phyloP scores from a whole-genome alignment of 202 grass and related monocot genomes.

The Carex sylvatica region DNA sequence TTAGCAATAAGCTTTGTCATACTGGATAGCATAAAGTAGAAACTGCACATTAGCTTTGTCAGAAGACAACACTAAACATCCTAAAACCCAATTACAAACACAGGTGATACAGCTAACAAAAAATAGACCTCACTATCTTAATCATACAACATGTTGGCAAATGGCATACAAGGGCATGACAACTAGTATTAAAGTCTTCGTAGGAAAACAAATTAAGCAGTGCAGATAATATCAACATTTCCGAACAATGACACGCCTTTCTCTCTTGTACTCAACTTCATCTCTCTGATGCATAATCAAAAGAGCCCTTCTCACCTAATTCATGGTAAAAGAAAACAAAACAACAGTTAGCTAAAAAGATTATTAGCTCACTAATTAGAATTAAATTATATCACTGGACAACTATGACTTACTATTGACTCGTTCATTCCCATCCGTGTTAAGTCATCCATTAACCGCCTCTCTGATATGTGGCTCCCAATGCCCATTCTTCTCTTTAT shows the following conservation, averaged over 20 bases:
- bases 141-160: neutral
- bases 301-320: conserved; percentile 93
- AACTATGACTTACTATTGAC: conserved; percentile 58
- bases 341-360: neutral
- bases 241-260: conserved; percentile 73
- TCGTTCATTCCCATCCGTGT: conserved; percentile 89
- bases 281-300: conserved; percentile 97
- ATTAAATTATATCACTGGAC: neutral
- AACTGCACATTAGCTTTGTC: neutral
- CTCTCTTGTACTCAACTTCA: conserved; percentile 95
- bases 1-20: neutral
- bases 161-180: neutral
- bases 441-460: conserved; percentile 70
- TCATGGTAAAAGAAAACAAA: conserved; percentile 7
- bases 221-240: conserved; percentile 48
- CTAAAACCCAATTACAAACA: neutral
- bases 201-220: neutral
- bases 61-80: neutral
- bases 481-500: conserved; percentile 98
- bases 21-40: neutral
- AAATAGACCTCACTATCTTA: neutral
- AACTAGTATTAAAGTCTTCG: neutral
- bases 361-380: neutral
- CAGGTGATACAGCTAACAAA: neutral
- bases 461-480: conserved; percentile 86